These are phyloP conservation scores for Talaromyces sp. DNA, from an alignment of 2,329 filamentous ascomycete species.

Conservation along the genomic window DNA sequence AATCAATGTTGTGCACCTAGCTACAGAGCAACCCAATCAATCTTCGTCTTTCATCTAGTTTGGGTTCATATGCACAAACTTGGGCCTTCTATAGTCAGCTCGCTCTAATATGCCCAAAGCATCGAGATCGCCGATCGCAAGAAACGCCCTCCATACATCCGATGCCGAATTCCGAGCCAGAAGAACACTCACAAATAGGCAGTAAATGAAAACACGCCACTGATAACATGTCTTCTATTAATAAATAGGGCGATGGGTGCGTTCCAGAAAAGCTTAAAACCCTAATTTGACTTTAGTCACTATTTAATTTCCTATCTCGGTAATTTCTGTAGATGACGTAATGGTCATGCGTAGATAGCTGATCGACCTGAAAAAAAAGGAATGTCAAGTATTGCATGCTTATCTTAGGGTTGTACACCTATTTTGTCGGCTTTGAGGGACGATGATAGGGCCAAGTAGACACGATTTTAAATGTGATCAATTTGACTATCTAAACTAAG, in stretches of 20 bases:
- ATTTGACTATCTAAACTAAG: constrained; percentile 6
- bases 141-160: background rate
- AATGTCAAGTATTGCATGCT: background rate
- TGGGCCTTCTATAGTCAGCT: background rate
- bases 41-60: no score
- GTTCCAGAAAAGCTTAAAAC: constrained; percentile 28
- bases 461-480: background rate
- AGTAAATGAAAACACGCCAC: background rate
- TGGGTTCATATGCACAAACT: background rate
- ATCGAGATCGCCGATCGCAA: background rate
- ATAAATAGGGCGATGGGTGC: background rate
- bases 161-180: background rate
- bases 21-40: background rate
- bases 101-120: background rate
- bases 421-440: no score
- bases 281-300: constrained; percentile 42
- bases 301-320: constrained; percentile 39
- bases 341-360: background rate
- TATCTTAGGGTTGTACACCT: background rate
- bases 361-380: background rate
- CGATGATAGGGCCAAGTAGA: background rate
- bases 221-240: background rate
- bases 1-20: background rate
- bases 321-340: background rate
- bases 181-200: background rate